Percentiles rank a stretch among this genome's conserved stretches.
Conservation (phyloP, 345 rosid species). For the Acer saccharum region DNA sequence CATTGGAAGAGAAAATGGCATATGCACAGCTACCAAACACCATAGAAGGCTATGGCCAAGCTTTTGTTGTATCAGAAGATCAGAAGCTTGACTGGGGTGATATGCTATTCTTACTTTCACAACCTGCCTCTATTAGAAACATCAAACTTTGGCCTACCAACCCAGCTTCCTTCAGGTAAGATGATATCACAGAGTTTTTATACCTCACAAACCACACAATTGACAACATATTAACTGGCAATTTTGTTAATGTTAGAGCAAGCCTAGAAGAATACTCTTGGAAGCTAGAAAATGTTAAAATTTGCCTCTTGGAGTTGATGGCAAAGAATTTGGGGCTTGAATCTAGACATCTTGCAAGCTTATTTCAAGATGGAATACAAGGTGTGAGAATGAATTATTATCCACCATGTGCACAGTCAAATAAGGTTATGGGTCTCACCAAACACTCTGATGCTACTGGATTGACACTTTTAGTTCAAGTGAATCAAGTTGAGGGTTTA, state of each 20-base stretch:
- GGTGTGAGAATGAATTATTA: conserved; percentile 49
- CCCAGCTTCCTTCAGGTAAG: conserved; percentile 44
- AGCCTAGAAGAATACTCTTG: conserved; percentile 34
- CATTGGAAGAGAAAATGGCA: conserved; percentile 42
- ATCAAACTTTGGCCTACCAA: conserved; percentile 37
- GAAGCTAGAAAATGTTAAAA: conserved; percentile 23
- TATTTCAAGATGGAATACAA: conserved; percentile 37
- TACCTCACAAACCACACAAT: background rate
- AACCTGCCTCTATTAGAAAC: conserved; percentile 30
- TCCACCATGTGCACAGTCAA: conserved; percentile 38
- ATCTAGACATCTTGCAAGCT: conserved; percentile 18
- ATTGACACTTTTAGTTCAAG: conserved; percentile 36
- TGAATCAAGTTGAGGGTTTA: conserved; percentile 30
- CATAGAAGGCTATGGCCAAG: conserved; percentile 60
- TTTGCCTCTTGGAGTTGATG: conserved; percentile 26
- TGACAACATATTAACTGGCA: too few species aligned
- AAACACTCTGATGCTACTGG: conserved; percentile 46
- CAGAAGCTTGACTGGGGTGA: conserved; percentile 63
- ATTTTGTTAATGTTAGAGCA: conserved; percentile 16
- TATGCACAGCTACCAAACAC: conserved; percentile 37
- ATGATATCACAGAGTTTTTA: background rate
- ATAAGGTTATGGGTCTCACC: conserved; percentile 36
- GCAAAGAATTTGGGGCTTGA: conserved; percentile 38
- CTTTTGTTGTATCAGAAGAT: conserved; percentile 47
- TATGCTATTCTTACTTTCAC: conserved; percentile 43